Base-by-base conservation (phyloP, 2,329 filamentous ascomycete genomes). In the Cladosporium sp. region DNA sequence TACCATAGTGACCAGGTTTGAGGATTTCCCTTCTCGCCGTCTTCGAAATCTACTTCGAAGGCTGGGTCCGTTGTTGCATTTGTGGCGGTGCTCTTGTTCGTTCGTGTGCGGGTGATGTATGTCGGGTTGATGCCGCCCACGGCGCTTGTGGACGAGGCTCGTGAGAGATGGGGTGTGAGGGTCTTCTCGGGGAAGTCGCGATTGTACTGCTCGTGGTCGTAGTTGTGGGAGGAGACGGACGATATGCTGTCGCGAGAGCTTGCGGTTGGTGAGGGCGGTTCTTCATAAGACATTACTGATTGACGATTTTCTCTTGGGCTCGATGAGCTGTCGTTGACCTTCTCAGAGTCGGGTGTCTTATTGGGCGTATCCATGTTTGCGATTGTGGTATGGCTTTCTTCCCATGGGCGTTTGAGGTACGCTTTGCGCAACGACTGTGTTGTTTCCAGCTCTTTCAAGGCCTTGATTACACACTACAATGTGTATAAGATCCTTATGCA, bases 11-110 rank as follows among this genome's bases (percentile, higher is more conserved):
- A 78, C 90, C 91, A 93, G 74, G 90, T 89, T 65, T 84, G 82
- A 0, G 91, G 90, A 72, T 92, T 89, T 14, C 84, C 82, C 2
- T 81, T 80, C 72, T 90, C 89, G 66, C 85, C 79, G 1, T 86
- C 85, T 18, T 86, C 85, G 75, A 92, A 93, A 72, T 90, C 88
- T 64, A 94, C 84, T 78, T 95, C 92, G 72, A 88, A 94, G 32
- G 87, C 86, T 4, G 87, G 83, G 65, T 83, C 80, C 8, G 74
- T 72, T 62, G 77, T 71, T 24, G 67, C 68, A 1, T 67, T 73
- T 11, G 69, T 70, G 11, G 67, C 68, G 3, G 68, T 71, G 36
- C 70, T 71, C 10, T 66, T 68, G 11, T 68, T 71, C 11, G 69
- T 71, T 41, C 66, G 66, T 61, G 71, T 59, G 66, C 65, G 61